Evolutionary conservation across 2,329 filamentous ascomycete genomes (phyloP).

Genomic region (Diaporthe longicolla): DNA sequence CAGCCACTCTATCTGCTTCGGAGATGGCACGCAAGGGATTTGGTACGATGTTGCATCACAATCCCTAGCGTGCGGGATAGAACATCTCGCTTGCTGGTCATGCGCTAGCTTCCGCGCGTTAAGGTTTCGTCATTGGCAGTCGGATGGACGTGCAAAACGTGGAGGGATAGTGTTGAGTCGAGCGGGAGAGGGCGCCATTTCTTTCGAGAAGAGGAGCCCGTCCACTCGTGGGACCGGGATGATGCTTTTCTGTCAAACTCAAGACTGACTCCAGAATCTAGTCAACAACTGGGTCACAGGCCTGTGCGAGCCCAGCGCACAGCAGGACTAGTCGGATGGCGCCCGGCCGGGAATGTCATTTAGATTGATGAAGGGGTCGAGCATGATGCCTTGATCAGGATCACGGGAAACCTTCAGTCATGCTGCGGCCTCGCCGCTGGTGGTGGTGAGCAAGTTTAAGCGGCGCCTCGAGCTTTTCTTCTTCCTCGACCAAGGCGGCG

Average conservation of each 20-base stretch:
- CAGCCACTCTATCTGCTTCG: constrained; percentile 26
- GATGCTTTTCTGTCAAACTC: constrained; percentile 20
- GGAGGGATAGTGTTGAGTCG: background rate
- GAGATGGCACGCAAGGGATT: constrained; percentile 18
- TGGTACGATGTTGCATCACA: constrained; percentile 33
- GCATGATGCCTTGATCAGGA: constrained; percentile 27
- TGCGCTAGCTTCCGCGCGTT: constrained; percentile 30
- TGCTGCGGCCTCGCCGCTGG: constrained; percentile 20
- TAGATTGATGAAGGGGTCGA: constrained; percentile 23
- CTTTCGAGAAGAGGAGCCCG: background rate
- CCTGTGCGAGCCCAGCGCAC: constrained; percentile 22
- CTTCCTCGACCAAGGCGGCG: constrained; percentile 7
- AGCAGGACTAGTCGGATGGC: constrained; percentile 20
- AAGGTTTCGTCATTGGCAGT: constrained; percentile 32
- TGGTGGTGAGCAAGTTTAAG: constrained; percentile 13
- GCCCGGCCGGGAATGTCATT: constrained; percentile 25
- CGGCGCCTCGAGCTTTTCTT: background rate
- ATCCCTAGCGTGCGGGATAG: constrained; percentile 26
- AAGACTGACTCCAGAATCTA: constrained; percentile 23
- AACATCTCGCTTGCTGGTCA: constrained; percentile 29
- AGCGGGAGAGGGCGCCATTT: background rate
- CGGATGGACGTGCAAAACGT: constrained; percentile 30
- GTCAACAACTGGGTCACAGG: constrained; percentile 25
- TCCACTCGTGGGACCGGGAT: constrained; percentile 14
- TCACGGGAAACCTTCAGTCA: constrained; percentile 32